These are phyloP conservation scores for Zasmidium cellare DNA, from an alignment of 2,329 filamentous ascomycete genomes.

Conservation along the genomic window DNA sequence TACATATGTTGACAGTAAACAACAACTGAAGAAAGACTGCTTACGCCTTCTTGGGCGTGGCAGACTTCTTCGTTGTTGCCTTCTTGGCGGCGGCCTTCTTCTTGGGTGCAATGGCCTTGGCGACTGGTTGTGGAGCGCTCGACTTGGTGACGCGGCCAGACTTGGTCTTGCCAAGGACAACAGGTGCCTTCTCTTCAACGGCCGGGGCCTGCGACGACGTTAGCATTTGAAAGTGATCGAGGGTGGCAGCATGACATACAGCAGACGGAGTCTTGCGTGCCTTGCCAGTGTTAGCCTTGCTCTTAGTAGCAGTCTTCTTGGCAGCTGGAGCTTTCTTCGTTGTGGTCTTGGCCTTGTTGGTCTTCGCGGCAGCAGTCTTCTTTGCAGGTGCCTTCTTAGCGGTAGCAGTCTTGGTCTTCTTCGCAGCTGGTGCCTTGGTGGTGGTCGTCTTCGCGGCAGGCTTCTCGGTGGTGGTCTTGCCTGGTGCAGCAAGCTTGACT, in stretches of 20 bases:
- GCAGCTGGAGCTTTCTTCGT: constrained; percentile 36
- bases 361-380: constrained; percentile 34
- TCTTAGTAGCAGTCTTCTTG: constrained; percentile 35
- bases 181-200: constrained; percentile 65
- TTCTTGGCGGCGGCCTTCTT: constrained; percentile 41
- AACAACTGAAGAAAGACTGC: constrained; percentile 12
- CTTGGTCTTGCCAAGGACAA: constrained; percentile 78
- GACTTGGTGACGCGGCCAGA: constrained; percentile 80
- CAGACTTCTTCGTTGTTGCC: constrained; percentile 49
- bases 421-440: constrained; percentile 55
- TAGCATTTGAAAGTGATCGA: constrained; percentile 11
- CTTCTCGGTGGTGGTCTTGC: constrained; percentile 41
- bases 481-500: constrained; percentile 68
- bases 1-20: not conserved
- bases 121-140: constrained; percentile 46
- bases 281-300: constrained; percentile 49
- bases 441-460: constrained; percentile 39
- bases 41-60: constrained; percentile 37
- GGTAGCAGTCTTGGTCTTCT: constrained; percentile 47
- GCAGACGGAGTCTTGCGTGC: constrained; percentile 44
- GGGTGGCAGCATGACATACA: constrained; percentile 24
- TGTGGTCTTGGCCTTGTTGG: constrained; percentile 45
- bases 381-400: constrained; percentile 49
- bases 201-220: constrained; percentile 57
- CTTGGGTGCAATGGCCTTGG: constrained; percentile 47